A percentile compares a stretch with the other conserved stretches of the same genome.
Evolutionary conservation across 2,329 filamentous ascomycete genomes (phyloP).

Genomic region (Didymella segeticola): DNA sequence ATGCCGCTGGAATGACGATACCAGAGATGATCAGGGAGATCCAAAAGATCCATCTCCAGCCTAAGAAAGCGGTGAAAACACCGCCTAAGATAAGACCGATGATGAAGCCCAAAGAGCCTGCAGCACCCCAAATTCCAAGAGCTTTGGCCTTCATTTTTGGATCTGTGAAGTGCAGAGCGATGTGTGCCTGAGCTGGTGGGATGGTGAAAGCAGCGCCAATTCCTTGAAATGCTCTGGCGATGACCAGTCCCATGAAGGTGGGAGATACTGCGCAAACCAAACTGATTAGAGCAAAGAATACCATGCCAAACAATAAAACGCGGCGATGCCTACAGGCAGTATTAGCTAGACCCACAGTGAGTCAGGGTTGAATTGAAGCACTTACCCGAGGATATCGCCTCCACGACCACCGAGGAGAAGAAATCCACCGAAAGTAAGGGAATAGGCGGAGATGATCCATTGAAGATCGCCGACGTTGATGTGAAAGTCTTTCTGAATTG

Average conservation of each 20-base stretch:
- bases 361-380: background rate
- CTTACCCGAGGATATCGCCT: constrained; percentile 9
- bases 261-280: constrained; percentile 2
- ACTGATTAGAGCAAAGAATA: constrained; percentile 6
- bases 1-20: background rate
- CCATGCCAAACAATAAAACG: constrained; percentile 5
- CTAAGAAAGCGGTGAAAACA: background rate
- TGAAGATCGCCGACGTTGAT: constrained; percentile 2
- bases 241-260: background rate
- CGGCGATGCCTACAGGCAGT: background rate
- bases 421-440: constrained; percentile 10
- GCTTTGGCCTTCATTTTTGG: background rate
- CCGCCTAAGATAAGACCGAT: background rate
- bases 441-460: constrained; percentile 11
- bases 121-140: constrained; percentile 5
- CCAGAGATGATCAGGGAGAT: background rate
- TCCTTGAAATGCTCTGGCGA: constrained; percentile 1
- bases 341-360: background rate
- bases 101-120: constrained; percentile 6
- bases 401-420: constrained; percentile 9
- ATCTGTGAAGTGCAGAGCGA: background rate
- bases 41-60: constrained; percentile 1
- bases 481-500: background rate
- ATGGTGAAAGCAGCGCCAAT: constrained; percentile 9
- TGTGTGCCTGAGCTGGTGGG: constrained; percentile 7